Percentiles rank a stretch among this genome's conserved stretches.
These are phyloP conservation scores for Wickerhamiella dianesei DNA, from an alignment of 805 yeast species.

Conservation along the genomic window DNA sequence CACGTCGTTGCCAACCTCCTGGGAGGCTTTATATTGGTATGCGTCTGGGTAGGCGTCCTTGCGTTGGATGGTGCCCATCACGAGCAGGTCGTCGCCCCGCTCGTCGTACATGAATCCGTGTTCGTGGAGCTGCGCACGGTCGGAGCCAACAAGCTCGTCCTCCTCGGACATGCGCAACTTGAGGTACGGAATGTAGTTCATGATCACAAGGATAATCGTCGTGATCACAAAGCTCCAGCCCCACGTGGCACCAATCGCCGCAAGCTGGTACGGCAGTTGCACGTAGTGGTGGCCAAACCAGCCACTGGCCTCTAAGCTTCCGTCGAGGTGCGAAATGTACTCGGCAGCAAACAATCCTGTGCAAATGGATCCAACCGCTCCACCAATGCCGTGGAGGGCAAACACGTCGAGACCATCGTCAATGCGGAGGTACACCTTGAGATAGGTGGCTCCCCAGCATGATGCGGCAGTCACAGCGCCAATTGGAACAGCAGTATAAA, in stretches of 20 bases:
- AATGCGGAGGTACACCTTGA: conserved; percentile 56
- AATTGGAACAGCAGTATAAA: conserved; percentile 74
- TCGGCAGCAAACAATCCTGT: conserved; percentile 94
- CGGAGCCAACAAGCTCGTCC: conserved; percentile 84
- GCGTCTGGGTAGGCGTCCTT: conserved; percentile 11
- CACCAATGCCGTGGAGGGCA: conserved; percentile 91
- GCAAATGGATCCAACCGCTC: conserved; percentile 63
- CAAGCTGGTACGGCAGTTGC: conserved; percentile 89
- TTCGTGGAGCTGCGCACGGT: conserved; percentile 82
- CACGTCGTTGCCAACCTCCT: not conserved
- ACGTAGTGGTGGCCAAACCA: conserved; percentile 85
- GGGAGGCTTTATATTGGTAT: conserved; percentile 4
- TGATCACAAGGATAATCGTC: conserved; percentile 47
- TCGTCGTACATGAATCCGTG: conserved; percentile 38
- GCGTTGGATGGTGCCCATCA: conserved; percentile 14
- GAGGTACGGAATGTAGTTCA: conserved; percentile 75
- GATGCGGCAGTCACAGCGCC: conserved; percentile 66
- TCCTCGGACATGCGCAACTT: conserved; percentile 76
- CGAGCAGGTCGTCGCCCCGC: conserved; percentile 9
- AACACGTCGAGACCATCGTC: conserved; percentile 96
- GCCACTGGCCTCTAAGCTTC: conserved; percentile 60
- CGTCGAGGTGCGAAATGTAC: conserved; percentile 76
- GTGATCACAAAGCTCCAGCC: conserved; percentile 75
- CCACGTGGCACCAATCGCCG: conserved; percentile 60
- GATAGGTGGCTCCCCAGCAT: conserved; percentile 76